Conservation (phyloP, 768 basidiomycete species). For the Trametes punicea region DNA sequence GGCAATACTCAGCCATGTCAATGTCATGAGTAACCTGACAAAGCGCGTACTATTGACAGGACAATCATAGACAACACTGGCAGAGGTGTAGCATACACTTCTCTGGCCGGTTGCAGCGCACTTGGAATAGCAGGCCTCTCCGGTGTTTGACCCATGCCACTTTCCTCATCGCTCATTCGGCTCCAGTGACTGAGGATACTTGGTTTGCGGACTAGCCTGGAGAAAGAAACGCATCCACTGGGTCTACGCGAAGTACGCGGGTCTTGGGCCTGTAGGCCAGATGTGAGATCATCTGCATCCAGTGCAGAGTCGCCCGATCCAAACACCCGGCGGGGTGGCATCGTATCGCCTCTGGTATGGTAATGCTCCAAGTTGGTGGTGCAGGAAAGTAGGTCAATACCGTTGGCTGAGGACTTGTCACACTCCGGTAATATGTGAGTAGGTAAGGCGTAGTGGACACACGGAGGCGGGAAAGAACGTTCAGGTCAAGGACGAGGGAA, state of each 20-base stretch:
- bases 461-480: neutral
- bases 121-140: conserved; percentile 74
- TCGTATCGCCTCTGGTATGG: neutral
- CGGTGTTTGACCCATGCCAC: conserved; percentile 19
- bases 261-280: neutral
- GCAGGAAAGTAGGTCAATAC: too few relatives aligned
- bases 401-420: too few relatives aligned
- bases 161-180: conserved; percentile 24
- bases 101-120: conserved; percentile 58
- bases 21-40: neutral
- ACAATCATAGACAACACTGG: conserved; percentile 89
- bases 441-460: neutral
- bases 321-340: conserved; percentile 19
- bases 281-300: conserved; percentile 2
- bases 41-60: conserved; percentile 72
- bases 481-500: too few relatives aligned
- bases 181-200: conserved; percentile 26
- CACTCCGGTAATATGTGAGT: too few relatives aligned
- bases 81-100: conserved; percentile 73
- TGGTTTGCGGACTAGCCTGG: conserved; percentile 17
- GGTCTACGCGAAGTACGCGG: neutral
- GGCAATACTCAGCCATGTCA: neutral
- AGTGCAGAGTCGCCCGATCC: conserved; percentile 17
- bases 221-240: conserved; percentile 28
- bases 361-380: too few relatives aligned